Conservation (phyloP, 2,329 filamentous ascomycete genomes). For the Phoma sp. region DNA sequence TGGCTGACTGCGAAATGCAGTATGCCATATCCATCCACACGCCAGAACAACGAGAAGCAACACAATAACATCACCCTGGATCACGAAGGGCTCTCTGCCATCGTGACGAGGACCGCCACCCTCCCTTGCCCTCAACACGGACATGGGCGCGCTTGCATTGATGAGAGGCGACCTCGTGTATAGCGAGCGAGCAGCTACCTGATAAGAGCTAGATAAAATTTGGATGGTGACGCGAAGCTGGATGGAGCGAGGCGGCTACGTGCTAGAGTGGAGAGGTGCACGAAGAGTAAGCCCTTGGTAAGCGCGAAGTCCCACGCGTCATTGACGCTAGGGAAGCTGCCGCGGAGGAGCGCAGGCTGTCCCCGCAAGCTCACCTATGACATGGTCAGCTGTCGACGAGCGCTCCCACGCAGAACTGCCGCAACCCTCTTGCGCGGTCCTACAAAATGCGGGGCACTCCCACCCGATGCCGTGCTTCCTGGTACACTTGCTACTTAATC, state of each 20-base stretch:
- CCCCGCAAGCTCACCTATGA: conserved; percentile 7
- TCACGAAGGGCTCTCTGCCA: neutral
- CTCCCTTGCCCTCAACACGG: neutral
- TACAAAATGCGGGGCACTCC: conserved; percentile 7
- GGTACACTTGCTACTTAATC: neutral
- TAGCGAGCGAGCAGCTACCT: neutral
- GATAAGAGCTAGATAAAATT: neutral
- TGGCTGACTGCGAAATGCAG: neutral
- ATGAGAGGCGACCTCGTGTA: neutral
- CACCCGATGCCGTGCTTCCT: neutral
- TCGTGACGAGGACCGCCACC: neutral
- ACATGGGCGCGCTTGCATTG: conserved; percentile 2
- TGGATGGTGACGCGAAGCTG: neutral
- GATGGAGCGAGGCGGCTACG: neutral
- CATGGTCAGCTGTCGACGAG: neutral
- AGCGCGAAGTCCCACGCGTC: neutral
- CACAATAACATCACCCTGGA: conserved; percentile 6
- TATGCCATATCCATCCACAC: neutral
- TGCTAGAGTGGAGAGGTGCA: neutral
- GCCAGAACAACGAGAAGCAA: conserved; percentile 3
- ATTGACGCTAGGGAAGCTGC: neutral
- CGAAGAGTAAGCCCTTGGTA: conserved; percentile 7
- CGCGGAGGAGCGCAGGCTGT: neutral
- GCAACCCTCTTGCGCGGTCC: neutral
- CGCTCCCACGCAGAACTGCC: neutral